Base-by-base conservation (phyloP, 164 flowering plant genomes). In the Annona squamosa region DNA sequence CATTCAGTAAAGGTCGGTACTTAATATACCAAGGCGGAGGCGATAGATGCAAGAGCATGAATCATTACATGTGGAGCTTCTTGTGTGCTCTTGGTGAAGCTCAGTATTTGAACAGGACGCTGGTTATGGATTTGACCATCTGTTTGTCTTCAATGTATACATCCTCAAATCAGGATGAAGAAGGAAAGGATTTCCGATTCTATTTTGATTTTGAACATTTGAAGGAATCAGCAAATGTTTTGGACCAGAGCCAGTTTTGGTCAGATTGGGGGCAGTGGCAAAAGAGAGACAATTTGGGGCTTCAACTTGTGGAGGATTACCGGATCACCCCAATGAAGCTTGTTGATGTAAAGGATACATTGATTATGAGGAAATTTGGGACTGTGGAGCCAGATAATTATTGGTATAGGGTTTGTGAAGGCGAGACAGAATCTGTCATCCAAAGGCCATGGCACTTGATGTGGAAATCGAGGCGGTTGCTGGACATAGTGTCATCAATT, bases 351-450 rank as follows among this genome's bases (percentile, higher is more conserved):
- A 83, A 83, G 67, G 96, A 90, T 69, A 67, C 90, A 72, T 79
- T 94, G 81, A 86, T 93, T 12, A 87, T 90, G 97, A 89, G 98
- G 81, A 93, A 88, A 84, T 93, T 93, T 77, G 97, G 96, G n/a
- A 64, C 73, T 0, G 83, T 81, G 63, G 83, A 81, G 82, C 93
- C 96, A 3, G 97, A 92, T 77, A 94, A 92, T 77, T 92, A 92
- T 82, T 90, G 97, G 98, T 92, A 94, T 73, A 82, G 95, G 76
- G 97, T 94, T 9, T 94, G 98, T 69, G 98, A 94, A 81, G 97
- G 98, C 12, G 97, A 92, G 77, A 83, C 93, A 0, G 94, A 92
- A 71, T 85, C 91, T 18, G 90, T 88, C 72, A 85, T 92, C 71
- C 87, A 88, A 73, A 81, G 97, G 56, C 97, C 98, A 17, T 94